Conservation (phyloP, 2,329 filamentous ascomycete species). For the Fusarium subtropicale region DNA sequence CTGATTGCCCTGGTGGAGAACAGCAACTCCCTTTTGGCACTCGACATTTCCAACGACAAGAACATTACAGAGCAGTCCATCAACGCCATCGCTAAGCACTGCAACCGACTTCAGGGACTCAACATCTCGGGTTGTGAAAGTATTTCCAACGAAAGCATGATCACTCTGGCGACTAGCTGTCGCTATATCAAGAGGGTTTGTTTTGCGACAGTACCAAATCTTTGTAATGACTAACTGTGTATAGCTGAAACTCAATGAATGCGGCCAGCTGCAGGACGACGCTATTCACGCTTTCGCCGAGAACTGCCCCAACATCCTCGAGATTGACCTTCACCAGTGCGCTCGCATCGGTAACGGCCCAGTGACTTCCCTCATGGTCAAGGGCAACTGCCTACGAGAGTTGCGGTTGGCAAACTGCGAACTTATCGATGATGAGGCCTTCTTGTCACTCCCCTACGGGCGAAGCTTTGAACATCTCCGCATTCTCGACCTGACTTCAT, state of each 20-base stretch:
- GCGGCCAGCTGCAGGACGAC: conserved; percentile 82
- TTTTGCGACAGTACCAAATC: not conserved
- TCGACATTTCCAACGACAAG: conserved; percentile 89
- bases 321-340: conserved; percentile 95
- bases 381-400: conserved; percentile 87
- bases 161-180: conserved; percentile 83
- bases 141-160: conserved; percentile 88
- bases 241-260: conserved; percentile 94
- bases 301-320: conserved; percentile 91
- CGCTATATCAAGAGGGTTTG: conserved; percentile 86
- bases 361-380: conserved; percentile 81
- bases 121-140: conserved; percentile 90
- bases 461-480: conserved; percentile 86
- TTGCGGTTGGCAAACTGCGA: conserved; percentile 87
- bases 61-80: conserved; percentile 87
- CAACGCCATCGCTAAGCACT: conserved; percentile 81
- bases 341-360: conserved; percentile 83
- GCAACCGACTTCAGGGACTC: conserved; percentile 86
- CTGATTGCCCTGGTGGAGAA: conserved; percentile 82
- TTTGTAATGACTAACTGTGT: conserved; percentile 21
- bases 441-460: conserved; percentile 77
- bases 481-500: conserved; percentile 94
- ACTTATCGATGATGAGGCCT: conserved; percentile 87
- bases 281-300: conserved; percentile 87
- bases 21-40: conserved; percentile 83